Base-by-base conservation (phyloP, 2,329 filamentous ascomycete species). In the Pyricularia pennisetigena region DNA sequence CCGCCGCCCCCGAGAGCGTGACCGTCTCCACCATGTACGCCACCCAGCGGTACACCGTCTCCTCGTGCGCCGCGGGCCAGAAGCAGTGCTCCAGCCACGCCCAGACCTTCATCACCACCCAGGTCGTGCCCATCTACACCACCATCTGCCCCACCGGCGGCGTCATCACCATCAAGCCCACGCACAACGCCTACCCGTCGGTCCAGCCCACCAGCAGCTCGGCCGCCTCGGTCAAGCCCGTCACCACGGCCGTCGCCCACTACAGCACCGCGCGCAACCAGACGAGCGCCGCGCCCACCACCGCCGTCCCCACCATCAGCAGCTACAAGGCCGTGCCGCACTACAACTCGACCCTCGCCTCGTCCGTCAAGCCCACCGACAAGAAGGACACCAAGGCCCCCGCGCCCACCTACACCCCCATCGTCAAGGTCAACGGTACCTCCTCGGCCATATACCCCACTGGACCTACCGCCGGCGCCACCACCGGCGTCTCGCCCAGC, bases 21-120 rank as follows among this genome's bases (percentile, higher is more conserved):
- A 76, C 75, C 29, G 78, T 76, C 20, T 76, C 75, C 26, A 77
- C 76, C 62, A 72, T 77, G 68, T 77, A 75, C 70, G 68, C 71
- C 14, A 76, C 74, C n/a, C 73, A 72, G 64, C 71, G 69, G 12
- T 73, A 74, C 69, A 79, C 79, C 67, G 72, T 78, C 64, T 79
- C 74, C 30, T 73, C 74, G 23, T 76, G 75, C 71, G 70, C 71
- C n/a, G 69, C 74, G 4, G 72, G 70, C 26, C 72, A 75, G 9
- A 75, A 72, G 20, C 70, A 75, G 72, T 76, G 75, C 71, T 72
- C 73, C 24, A 70, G 69, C 26, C 57, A 67, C 23, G 73, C 74
- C 20, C 70, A 71, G 20, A 26, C 57, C 57, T 23, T 61, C n/a
- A 72, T 77, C 49, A 74, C 74, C 4, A 77, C 74, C 29, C 70